Evolutionary conservation across 1,284 basidiomycete genomes (phyloP), one percentile per base, ranked within the genome.

Genomic region (Irpex lacteus): DNA sequence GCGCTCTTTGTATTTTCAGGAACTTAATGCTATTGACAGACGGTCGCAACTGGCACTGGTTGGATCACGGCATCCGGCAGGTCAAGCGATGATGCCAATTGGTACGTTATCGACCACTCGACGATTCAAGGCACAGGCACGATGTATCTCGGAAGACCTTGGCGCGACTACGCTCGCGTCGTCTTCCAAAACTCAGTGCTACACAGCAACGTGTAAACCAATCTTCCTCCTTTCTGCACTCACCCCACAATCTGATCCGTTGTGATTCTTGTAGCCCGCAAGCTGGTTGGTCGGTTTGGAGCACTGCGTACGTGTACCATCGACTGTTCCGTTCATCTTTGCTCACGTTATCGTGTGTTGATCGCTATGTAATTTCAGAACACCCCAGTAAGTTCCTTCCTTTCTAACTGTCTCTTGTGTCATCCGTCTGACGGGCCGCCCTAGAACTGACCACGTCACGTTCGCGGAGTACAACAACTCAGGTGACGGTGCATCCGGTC

Each of bases 51-150:
- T 50, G 84, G 84, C 1, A 71, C 75, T 50, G 84, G 84, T 1
- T 84, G 70, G 60, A 76, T 86, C 60, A 85, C 84, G 15, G 85
- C 85, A 1, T 82, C 77, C 62, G 85, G 85, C 34, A 78, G 84
- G 56, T 71, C 78, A 63, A 76, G 78, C 1, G 74, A 81, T 61
- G 83, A 85, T 68, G 61, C 68, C 55, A 66, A 71, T 71, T 58
- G 80, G 80, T 65, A 84, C 80, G 68, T 86, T 80, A 78, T 85
- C 65, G 71, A 77, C 49, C 83, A 84, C 69, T 80, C 74, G 2
- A 78, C 85, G 49, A 73, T 83, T 40, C 76, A 82, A 44, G 82
- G 82, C 1, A 74, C 80, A 3, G 77, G 78, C 44, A 80, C 80
- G 2, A 73, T 74, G 13, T 76, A 76, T 71, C 75, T 85, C 15